Evolutionary conservation across 2,329 filamentous ascomycete species (phyloP), one percentile per base, ranked within the genome.

Genomic region (Colletotrichum salicis): DNA sequence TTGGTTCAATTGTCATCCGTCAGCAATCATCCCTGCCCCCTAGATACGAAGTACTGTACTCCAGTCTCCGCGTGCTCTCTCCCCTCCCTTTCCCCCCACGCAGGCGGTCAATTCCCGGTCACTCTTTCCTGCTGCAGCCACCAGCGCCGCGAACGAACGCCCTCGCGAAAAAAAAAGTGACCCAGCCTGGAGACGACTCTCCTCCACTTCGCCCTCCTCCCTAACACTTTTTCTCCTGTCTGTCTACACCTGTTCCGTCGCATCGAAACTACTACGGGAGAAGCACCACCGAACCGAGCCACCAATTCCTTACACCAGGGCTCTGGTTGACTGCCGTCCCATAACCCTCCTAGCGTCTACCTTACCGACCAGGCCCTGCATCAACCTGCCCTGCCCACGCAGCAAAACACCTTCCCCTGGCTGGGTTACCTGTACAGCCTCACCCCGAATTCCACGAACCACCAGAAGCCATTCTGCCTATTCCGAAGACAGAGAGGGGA

Each of bases 161-260:
- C 52, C 37, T 54, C 15, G 57, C 63, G 41, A 45, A 57, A 33
- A 57, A n/a, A 51, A 60, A 27, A 37, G 13, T 52, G 41, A 66
- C 69, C 69, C 59, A 33, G 59, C 65, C 65, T 48, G 52, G 19
- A 69, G 35, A 51, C 65, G 45, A 70, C 59, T 45, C 24, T 70
- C 70, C 70, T 72, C 70, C 69, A 71, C 69, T 68, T 45, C 48
- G 29, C 52, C 27, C 59, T 69, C 55, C 33, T 71, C 60, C 59
- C 70, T 68, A 63, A 59, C 37, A 29, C 31, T 58, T 63, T 64
- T 59, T 35, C 24, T 45, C 19, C 37, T 41, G 37, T 41, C 70
- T 64, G 65, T 37, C 62, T n/a, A 54, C 59, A 41, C 51, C 64
- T 37, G 64, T 62, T 58, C 69, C 54, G 58, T 58, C 57, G 45